Base-by-base conservation (phyloP, 1,284 basidiomycete species). In the Pseudomicrostroma phylloplanum region DNA sequence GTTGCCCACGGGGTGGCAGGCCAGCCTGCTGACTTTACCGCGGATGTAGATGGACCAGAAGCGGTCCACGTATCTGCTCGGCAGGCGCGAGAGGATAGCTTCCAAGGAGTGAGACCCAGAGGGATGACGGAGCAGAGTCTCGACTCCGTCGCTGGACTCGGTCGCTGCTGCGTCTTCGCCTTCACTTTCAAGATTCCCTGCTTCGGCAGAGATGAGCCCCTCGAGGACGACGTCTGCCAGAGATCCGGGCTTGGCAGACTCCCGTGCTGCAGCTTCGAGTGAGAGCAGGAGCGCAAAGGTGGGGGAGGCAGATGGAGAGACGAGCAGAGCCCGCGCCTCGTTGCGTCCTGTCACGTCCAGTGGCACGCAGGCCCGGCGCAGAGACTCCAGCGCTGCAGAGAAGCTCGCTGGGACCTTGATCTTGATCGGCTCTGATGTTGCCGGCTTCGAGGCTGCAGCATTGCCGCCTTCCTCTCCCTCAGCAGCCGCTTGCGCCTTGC, bases 101-200 rank as follows among this genome's bases (percentile, higher is more conserved):
- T 79, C 64, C 17, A 79, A 59, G 2, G 71, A 67, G 57, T 77
- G 77, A 1, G 73, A 74, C 8, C 73, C 77, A 7, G 76, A 67
- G 19, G 66, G 60, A 63, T 79, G 76, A 17, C 76, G 71, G 7
- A 79, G 61, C 0, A 71, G 61, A 0, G 76, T 64, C 51, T 79
- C 77, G 56, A 78, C 64, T 58, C 59, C 15, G 25, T 42, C 9
- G 25, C 25, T 21, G 54, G 60, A 56, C 39, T 53, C 39, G n/a
- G 49, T 12, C 26, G 21, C 4, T 40, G n/a, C 23, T 11, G 2
- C 15, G 21, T 15, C 51, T 19, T n/a, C 23, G 25, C 54, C 40
- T 17, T 8, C 12, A 36, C 30, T n/a, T 13, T 53, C 26, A 9
- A 9, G 30, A 3, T 36, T 36, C 30, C 30, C 30, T 36, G 30